Evolutionary conservation across 345 rosid species (phyloP), one percentile per base, ranked within the genome.

Genomic region (Rhodomyrtus tomentosa): DNA sequence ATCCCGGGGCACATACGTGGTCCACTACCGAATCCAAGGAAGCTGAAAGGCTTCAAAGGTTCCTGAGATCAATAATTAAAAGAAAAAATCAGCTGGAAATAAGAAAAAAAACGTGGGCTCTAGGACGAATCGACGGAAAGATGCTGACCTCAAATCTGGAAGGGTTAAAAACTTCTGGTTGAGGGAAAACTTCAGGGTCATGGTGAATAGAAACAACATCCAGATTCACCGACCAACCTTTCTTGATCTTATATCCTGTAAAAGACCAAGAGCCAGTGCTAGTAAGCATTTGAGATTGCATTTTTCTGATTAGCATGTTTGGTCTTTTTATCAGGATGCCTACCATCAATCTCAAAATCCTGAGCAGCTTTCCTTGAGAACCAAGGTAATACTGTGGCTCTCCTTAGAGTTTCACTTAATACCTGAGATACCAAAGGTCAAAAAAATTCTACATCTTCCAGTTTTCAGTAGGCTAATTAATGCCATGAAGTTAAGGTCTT

Each of bases 1-100:
- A 92, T 90, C 84, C 96, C 93, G 0, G 94, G 94, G 87, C 96
- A 92, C 96, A 92, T 94, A 13, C 95, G 88, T 0, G 95, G 93
- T 87, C 96, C 94, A 74, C 85, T 92, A 27, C 96, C 96, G 36
- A 92, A 94, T 87, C 96, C 95, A 36, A 94, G 93, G 88, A 85
- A 92, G 89, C 91, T 90, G 88, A 86, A 93, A 76, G 93, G 87
- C 86, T 84, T 90, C 25, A 90, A 2, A 11, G 91, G 90, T 74
- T 84, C 92, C 96, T 91, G 90, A 84, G 62, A 80, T 81, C 29
- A 50, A 68, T 18, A 27, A 21, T 12, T 55, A 86, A 36, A 52
- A 50, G n/a, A 13, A n/a, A 45, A 32, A 27, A 6, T 45, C 76
- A 45, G 58, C 38, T 55, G 50, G 24, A 55, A 68, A 51, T 55